These are phyloP conservation scores for Auricularia cornea DNA, from an alignment of 768 basidiomycete species.

Conservation along the genomic window DNA sequence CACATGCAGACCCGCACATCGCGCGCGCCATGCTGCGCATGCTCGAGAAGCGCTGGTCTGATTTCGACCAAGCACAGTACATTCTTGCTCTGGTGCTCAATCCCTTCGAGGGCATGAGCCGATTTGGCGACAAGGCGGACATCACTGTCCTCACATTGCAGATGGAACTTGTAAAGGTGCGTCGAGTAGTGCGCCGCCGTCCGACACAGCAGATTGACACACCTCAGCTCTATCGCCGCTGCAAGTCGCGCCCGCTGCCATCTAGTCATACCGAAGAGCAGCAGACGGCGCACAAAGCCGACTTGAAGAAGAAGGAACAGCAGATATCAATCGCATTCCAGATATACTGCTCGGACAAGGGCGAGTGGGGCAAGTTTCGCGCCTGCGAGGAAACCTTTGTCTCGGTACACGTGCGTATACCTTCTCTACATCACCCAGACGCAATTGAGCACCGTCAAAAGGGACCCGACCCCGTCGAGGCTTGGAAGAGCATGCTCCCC, in stretches of 20 bases:
- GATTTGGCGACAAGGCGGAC: not conserved
- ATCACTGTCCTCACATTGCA: not conserved
- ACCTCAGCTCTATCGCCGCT: not conserved
- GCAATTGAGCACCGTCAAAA: not conserved
- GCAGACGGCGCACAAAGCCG: not conserved
- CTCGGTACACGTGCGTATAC: not conserved
- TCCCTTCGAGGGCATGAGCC: not conserved
- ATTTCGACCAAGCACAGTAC: not conserved
- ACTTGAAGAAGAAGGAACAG: not conserved
- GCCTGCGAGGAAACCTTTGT: not conserved
- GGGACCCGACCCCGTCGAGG: not conserved
- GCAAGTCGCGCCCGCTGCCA: not conserved
- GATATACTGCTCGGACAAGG: not conserved
- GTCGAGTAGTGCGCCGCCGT: not conserved
- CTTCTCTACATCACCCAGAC: not conserved
- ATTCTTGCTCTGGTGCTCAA: not conserved
- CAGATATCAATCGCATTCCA: not conserved
- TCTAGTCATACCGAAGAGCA: not conserved
- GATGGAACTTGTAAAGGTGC: not conserved
- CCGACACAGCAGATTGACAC: not conserved
- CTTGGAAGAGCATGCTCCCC: not conserved
- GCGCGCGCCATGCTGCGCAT: not conserved
- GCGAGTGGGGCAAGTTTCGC: not conserved
- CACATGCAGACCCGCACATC: not conserved
- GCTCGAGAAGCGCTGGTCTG: not conserved